These are phyloP conservation scores for Botryotinia calthae DNA, from an alignment of 2,329 filamentous ascomycete genomes.

Conservation along the genomic window DNA sequence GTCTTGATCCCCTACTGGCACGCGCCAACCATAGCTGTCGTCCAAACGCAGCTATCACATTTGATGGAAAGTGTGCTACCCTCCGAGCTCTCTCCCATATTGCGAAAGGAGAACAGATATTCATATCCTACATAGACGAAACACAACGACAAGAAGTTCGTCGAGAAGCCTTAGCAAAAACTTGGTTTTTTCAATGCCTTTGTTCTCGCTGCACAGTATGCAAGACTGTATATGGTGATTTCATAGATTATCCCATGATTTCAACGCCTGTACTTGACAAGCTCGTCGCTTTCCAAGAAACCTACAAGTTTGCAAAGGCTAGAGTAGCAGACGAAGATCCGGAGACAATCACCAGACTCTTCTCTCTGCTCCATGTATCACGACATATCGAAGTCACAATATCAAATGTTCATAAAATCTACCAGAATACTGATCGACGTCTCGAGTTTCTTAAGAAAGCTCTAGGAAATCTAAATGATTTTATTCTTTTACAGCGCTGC, in stretches of 20 bases:
- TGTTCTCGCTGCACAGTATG: constrained; percentile 3
- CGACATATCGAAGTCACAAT: constrained; percentile 5
- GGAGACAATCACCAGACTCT: constrained; percentile 2
- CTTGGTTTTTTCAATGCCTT: constrained; percentile 18
- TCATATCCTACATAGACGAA: constrained; percentile 61
- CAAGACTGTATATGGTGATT: not conserved
- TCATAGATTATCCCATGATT: not conserved
- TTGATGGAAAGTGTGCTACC: constrained; percentile 50
- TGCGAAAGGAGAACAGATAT: constrained; percentile 53
- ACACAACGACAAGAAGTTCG: constrained; percentile 22
- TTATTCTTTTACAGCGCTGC: constrained; percentile 21
- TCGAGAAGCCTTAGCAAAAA: constrained; percentile 2
- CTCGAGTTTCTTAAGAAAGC: not conserved
- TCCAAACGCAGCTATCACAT: constrained; percentile 58
- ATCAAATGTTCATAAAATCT: not conserved
- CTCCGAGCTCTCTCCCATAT: constrained; percentile 52
- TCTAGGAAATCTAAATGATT: not conserved
- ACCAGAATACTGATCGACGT: constrained; percentile 12
- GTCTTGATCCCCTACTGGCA: constrained; percentile 48
- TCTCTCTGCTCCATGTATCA: constrained; percentile 15
- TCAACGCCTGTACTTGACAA: not conserved
- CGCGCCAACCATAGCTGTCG: constrained; percentile 63
- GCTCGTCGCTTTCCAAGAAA: not conserved
- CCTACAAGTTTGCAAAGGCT: not conserved
- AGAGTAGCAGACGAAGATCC: constrained; percentile 4